These are phyloP conservation scores for Lactarius sp. DNA, from an alignment of 768 basidiomycete species.

Conservation along the genomic window DNA sequence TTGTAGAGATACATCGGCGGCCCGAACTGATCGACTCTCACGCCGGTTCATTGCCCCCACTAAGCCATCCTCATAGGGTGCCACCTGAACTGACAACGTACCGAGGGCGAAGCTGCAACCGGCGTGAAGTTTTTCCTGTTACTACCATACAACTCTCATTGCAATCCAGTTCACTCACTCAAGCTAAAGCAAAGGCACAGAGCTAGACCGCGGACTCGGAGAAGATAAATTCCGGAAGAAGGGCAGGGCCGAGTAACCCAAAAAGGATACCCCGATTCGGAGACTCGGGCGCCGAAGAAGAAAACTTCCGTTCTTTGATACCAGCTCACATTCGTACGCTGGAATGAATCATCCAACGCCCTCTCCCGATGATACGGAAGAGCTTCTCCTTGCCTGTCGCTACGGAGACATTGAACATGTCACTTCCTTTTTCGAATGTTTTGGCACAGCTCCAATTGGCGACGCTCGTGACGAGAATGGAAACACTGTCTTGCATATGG, in stretches of 20 bases:
- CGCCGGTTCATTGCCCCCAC: too few relatives aligned
- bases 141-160: too few relatives aligned
- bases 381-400: slow-evolving; percentile 76
- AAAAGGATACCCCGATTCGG: neutral
- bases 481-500: slow-evolving; percentile 84
- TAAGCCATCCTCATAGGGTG: too few relatives aligned
- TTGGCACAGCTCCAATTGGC: slow-evolving; percentile 47
- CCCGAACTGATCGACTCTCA: neutral
- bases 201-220: neutral
- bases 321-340: neutral
- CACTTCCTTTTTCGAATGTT: slow-evolving; percentile 54
- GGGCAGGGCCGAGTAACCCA: neutral
- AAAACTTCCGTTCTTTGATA: neutral
- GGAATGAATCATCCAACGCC: slow-evolving; percentile 23
- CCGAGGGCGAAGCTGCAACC: too few relatives aligned
- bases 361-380: slow-evolving; percentile 50
- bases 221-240: neutral
- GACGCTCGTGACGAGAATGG: slow-evolving; percentile 65
- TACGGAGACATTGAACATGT: slow-evolving; percentile 86
- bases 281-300: neutral
- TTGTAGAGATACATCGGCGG: too few relatives aligned
- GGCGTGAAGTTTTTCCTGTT: too few relatives aligned
- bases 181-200: too few relatives aligned
- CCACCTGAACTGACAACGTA: too few relatives aligned
- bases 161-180: too few relatives aligned